Evolutionary conservation across 2,329 filamentous ascomycete species (phyloP), one percentile per base, ranked within the genome.

Genomic region (Aureobasidium lini): DNA sequence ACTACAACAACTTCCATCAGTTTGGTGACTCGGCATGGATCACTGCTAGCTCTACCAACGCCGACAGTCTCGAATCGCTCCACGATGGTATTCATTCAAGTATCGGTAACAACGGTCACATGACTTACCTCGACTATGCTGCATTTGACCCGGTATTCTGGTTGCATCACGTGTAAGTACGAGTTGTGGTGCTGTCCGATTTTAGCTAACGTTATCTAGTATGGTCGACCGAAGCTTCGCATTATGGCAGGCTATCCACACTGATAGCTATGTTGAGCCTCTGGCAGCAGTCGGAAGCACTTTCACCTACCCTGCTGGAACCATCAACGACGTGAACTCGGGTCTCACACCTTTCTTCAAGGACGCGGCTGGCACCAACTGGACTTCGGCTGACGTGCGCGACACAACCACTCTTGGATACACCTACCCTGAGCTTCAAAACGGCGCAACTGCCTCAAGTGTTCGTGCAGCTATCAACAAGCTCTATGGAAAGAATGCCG

Each of bases 91-190:
- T 80, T 36, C 78, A 80, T 63, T 79, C 79, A 34, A 76, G 81
- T 50, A 77, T 80, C 3, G 88, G 80, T 57, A 71, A 73, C 61
- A 78, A 79, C 37, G 86, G 87, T 1, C 87, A 90, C 66, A 87
- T 88, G 82, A 83, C 81, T 43, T 87, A 83, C 70, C 83, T 85
- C 34, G 83, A 84, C 16, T 87, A 87, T 65, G 88, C 89, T 1
- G 82, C 87, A 0, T 95, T 90, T 68, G 90, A 95, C 68, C 89
- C 89, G 0, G 75, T 89, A 11, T 92, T 93, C 72, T 89, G 87
- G 73, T 73, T 93, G 8, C 88, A 93, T 66, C 89, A 93, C 66
- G 63, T 64, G 54, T 58, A 36, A 32, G 54, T 49, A 29, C 32
- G 1, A 3, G 8, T 13, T 11, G 4, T 9, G 39, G 11, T 34